Evolutionary conservation across 305 asterid species (phyloP).

Genomic region (Fraxinus paxiana): DNA sequence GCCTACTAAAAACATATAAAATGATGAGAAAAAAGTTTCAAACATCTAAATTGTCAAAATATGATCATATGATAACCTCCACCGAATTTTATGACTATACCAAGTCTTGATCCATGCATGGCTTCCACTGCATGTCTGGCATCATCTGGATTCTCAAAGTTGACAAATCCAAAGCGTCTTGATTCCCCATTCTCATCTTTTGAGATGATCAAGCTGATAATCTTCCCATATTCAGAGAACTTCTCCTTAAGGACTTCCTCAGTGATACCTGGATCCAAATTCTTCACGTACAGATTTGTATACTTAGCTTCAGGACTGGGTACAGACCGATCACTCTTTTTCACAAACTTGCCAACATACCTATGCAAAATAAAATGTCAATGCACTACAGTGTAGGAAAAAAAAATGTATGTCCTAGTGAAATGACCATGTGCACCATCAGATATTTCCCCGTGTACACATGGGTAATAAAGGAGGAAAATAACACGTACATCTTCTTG

Average conservation of each 20-base stretch:
- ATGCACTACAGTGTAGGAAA: not conserved
- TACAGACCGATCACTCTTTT: conserved; percentile 54
- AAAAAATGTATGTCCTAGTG: not conserved
- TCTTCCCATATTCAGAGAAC: conserved; percentile 65
- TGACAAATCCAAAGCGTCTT: conserved; percentile 86
- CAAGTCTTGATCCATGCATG: conserved; percentile 64
- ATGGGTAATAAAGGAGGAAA: conserved; percentile 17
- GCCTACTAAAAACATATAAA: conserved; percentile 39
- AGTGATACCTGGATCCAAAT: conserved; percentile 56
- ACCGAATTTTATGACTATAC: conserved; percentile 34
- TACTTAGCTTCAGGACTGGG: conserved; percentile 55
- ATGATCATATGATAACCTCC: conserved; percentile 5
- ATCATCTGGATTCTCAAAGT: conserved; percentile 71
- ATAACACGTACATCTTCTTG: conserved; percentile 58
- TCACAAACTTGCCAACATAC: conserved; percentile 70
- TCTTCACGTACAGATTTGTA: conserved; percentile 74
- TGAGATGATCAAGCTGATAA: conserved; percentile 57
- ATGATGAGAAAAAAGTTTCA: conserved; percentile 6
- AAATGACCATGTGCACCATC: not conserved
- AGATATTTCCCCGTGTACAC: not conserved
- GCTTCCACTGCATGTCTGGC: conserved; percentile 73
- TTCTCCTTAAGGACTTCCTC: conserved; percentile 64
- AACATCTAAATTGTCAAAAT: not conserved
- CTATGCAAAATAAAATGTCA: conserved; percentile 35
- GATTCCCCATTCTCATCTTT: conserved; percentile 70